Evolutionary conservation across 495 filamentous ascomycete species (phyloP), one percentile per base, ranked within the genome.

Genomic region (Hamigera avellanea): DNA sequence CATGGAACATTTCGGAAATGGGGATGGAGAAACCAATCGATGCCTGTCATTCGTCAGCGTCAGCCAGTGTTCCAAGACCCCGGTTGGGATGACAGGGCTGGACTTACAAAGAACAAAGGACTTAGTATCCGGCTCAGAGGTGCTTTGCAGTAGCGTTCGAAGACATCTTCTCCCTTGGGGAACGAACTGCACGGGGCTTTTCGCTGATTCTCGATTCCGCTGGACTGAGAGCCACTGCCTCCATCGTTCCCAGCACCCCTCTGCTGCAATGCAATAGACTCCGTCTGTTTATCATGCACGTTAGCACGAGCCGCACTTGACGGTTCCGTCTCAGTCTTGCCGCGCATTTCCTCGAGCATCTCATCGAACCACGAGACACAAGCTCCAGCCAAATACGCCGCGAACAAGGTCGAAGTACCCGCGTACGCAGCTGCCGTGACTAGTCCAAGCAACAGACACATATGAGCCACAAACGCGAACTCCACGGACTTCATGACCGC

Each of bases 1-100:
- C 70, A 2, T 48, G 45, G 49, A 86, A 89, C 64, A 91, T 75
- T 9, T 75, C 52, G 0, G 72, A 69, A 25, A 89, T 78, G 0
- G 84, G 82, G 14, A 93, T 80, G 0, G 81, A 75, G 45, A 89
- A 87, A 1, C 84, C 82, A 26, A 88, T 81, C 0, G 79, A 84
- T 14, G 81, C 76, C 70, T 73, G 23, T 2, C 23, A 23, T 19
- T 27, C 23, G 26, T 42, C 21, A 26, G 30, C 23, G 13, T 36
- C 19, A 40, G 25, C 14, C 33, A 23, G 25, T 23, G n/a, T n/a
- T n/a, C n/a, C n/a, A n/a, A n/a, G n/a, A n/a, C n/a, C n/a, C n/a
- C n/a, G n/a, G n/a, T n/a, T n/a, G n/a, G n/a, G n/a, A n/a, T n/a
- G n/a, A 31, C 14, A 26, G 7, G n/a, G 19, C 8, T 32, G 12